Evolutionary conservation across 2,329 filamentous ascomycete species (phyloP).

Genomic region (Cladophialophora carrionii): DNA sequence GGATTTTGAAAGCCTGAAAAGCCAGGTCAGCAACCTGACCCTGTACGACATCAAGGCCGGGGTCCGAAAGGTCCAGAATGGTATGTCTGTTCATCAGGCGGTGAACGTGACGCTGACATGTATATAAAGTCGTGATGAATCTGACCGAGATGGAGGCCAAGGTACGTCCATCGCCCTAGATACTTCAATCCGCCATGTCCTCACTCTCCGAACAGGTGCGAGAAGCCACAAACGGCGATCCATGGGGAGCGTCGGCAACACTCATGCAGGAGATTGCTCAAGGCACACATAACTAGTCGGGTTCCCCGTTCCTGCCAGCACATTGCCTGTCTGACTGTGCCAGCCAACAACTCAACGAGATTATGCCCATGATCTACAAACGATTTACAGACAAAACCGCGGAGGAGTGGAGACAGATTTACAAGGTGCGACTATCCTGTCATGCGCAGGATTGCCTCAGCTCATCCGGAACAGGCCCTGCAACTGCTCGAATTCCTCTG

Average conservation of each 20-base stretch:
- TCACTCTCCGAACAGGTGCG: slow-evolving; percentile 66
- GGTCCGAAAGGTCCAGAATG: slow-evolving; percentile 95
- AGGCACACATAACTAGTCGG: slow-evolving; percentile 96
- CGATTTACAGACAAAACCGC: slow-evolving; percentile 97
- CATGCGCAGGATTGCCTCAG: background rate
- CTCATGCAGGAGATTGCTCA: slow-evolving; percentile 98
- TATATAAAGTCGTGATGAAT: slow-evolving; percentile 82
- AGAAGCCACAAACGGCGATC: slow-evolving; percentile 98
- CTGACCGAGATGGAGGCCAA: slow-evolving; percentile 90
- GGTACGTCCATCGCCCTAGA: slow-evolving; percentile 43
- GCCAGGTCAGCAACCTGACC: slow-evolving; percentile 86
- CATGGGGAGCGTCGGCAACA: slow-evolving; percentile 84
- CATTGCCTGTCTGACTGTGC: slow-evolving; percentile 18
- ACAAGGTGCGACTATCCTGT: slow-evolving; percentile 69
- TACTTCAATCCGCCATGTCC: slow-evolving; percentile 22
- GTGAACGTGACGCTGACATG: slow-evolving; percentile 14
- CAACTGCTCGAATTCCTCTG: slow-evolving; percentile 96
- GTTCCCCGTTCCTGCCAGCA: slow-evolving; percentile 32
- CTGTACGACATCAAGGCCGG: slow-evolving; percentile 95
- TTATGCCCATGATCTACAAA: slow-evolving; percentile 99
- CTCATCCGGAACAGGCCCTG: slow-evolving; percentile 58
- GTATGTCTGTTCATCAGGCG: slow-evolving; percentile 54
- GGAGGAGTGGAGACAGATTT: slow-evolving; percentile 99
- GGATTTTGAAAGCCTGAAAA: slow-evolving; percentile 84
- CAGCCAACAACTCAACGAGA: slow-evolving; percentile 91